Conservation (phyloP, 208 protist species). For the Tritrichomonas foetus region DNA sequence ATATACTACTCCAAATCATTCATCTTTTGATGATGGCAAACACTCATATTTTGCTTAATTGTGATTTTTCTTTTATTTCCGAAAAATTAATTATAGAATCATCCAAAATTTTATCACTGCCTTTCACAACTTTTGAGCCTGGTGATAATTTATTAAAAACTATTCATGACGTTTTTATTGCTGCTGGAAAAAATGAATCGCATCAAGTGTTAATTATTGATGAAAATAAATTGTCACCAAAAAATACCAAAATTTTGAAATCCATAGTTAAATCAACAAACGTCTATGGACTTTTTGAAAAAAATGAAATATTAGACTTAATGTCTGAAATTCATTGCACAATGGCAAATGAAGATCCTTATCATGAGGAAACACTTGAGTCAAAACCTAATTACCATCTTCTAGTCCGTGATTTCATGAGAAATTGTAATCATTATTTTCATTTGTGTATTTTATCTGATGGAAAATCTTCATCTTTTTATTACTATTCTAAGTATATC, state of each 20-base stretch:
- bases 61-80: no score
- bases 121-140: no score
- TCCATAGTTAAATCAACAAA: not conserved
- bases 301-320: not conserved
- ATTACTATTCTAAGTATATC: no score
- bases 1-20: no score
- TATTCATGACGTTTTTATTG: not conserved
- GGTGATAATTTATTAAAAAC: no score
- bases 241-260: not conserved
- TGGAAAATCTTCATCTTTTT: no score
- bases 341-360: not conserved
- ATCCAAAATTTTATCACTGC: no score
- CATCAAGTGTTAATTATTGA: not conserved
- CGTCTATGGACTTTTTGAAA: not conserved
- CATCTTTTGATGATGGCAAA: no score
- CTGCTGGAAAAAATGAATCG: not conserved
- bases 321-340: not conserved
- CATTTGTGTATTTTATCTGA: not conserved
- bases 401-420: not conserved
- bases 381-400: not conserved
- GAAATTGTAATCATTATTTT: not conserved
- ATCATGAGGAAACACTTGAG: not conserved
- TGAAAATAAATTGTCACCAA: not conserved
- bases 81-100: no score
- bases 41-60: no score